A percentile compares a stretch with the other conserved stretches of the same genome.
These are phyloP conservation scores for Porpolomopsis calyptriformis DNA, from an alignment of 768 basidiomycete species.

Conservation along the genomic window DNA sequence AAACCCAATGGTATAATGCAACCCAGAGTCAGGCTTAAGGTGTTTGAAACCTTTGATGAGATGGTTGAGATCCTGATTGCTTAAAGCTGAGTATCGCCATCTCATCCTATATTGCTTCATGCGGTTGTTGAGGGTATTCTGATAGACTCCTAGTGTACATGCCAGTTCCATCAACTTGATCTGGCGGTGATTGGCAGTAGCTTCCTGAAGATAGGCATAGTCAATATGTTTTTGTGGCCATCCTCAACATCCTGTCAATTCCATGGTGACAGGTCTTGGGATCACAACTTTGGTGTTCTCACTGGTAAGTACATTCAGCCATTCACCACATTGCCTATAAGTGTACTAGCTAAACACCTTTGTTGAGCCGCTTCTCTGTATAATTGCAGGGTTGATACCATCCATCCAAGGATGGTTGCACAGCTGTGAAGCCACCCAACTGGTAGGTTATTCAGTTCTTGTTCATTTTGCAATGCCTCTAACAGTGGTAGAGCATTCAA, in stretches of 20 bases:
- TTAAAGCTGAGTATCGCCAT: not conserved
- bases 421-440: not conserved
- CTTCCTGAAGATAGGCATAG: not conserved
- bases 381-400: not conserved
- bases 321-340: not conserved
- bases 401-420: not conserved
- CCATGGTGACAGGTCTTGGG: not conserved
- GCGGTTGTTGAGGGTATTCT: conserved; percentile 7
- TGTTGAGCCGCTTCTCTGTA: not conserved
- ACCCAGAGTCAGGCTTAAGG: conserved; percentile 14
- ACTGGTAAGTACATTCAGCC: not conserved
- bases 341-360: not conserved
- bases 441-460: not conserved
- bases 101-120: conserved; percentile 2
- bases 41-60: conserved; percentile 3
- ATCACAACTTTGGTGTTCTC: not conserved
- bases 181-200: not conserved
- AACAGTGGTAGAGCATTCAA: not conserved
- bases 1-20: conserved; percentile 21
- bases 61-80: conserved; percentile 4
- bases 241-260: not conserved
- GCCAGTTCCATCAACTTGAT: conserved; percentile 4
- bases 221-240: conserved; percentile 7
- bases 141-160: conserved; percentile 2
- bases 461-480: not conserved